phyloP scores from a whole-genome alignment of 1,284 basidiomycete species.

The Paramarasmius palmivorus region DNA sequence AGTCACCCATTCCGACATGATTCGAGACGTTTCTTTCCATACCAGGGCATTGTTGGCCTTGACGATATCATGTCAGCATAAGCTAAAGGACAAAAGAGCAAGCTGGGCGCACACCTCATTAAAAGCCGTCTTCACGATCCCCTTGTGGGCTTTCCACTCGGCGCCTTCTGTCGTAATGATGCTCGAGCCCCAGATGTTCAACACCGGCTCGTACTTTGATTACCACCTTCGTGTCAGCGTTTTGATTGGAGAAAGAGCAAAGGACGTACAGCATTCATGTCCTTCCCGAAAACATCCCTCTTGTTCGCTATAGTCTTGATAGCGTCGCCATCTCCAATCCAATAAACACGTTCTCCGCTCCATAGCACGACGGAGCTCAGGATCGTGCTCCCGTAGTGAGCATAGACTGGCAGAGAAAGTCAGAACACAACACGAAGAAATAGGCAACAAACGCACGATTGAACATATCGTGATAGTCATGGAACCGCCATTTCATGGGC shows the following conservation, averaged over 20 bases:
- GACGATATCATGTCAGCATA: neutral
- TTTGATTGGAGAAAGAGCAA: neutral
- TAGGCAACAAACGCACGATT: neutral
- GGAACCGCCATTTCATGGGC: conserved; percentile 1
- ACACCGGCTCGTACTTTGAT: conserved; percentile 17
- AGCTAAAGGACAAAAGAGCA: neutral
- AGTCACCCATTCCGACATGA: conserved; percentile 31
- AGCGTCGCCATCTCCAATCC: conserved; percentile 34
- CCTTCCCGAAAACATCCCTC: conserved; percentile 16
- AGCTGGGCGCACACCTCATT: conserved; percentile 24
- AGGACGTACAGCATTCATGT: neutral
- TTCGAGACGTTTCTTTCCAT: conserved; percentile 32
- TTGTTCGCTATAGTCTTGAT: conserved; percentile 26
- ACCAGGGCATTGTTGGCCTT: conserved; percentile 38
- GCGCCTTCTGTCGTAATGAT: conserved; percentile 31
- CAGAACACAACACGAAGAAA: no score
- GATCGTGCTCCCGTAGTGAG: neutral
- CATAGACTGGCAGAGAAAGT: conserved; percentile 6
- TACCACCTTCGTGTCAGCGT: no score
- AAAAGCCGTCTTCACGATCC: conserved; percentile 20
- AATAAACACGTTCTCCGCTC: conserved; percentile 20
- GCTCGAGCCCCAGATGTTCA: conserved; percentile 29
- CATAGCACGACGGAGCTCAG: conserved; percentile 15
- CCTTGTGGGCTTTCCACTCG: neutral
- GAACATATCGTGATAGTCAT: neutral